Percentiles rank a stretch among this genome's conserved stretches.
Conservation (phyloP, 2,329 filamentous ascomycete species). For the Fusarium sp. region DNA sequence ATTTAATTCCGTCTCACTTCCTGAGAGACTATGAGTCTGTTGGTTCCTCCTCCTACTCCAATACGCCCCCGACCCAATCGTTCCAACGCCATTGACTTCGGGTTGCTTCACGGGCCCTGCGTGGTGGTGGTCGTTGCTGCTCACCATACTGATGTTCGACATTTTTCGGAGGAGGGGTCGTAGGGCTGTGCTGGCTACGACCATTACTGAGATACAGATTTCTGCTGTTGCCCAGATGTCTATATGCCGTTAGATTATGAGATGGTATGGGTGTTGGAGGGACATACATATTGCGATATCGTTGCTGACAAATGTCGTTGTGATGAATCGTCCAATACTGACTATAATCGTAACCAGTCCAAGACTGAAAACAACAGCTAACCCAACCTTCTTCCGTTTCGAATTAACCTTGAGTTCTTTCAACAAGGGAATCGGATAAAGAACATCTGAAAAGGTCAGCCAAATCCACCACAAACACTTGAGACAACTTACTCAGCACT, state of each 20-base stretch:
- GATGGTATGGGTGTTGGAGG: neutral
- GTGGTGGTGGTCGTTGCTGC: neutral
- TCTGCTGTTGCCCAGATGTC: conserved; percentile 18
- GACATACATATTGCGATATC: conserved; percentile 3
- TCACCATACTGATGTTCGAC: neutral
- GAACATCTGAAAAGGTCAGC: neutral
- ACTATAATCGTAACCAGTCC: neutral
- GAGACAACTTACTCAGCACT: neutral
- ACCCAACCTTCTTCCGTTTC: neutral
- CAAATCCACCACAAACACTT: fast-evolving
- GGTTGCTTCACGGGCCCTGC: neutral
- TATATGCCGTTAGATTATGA: neutral
- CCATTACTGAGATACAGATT: conserved; percentile 14
- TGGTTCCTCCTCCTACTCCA: neutral
- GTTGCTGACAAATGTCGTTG: conserved; percentile 5
- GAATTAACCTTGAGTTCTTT: neutral
- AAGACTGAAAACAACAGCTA: conserved; percentile 7
- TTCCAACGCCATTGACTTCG: neutral
- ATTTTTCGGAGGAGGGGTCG: conserved; percentile 6
- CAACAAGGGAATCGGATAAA: neutral
- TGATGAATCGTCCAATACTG: conserved; percentile 8
- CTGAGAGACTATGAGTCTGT: neutral
- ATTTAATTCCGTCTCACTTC: conserved; percentile 1
- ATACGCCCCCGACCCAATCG: neutral
- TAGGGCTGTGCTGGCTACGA: conserved; percentile 3